Conservation (phyloP, 169 alveolate genomes). For the Plasmodium reichenowi region DNA sequence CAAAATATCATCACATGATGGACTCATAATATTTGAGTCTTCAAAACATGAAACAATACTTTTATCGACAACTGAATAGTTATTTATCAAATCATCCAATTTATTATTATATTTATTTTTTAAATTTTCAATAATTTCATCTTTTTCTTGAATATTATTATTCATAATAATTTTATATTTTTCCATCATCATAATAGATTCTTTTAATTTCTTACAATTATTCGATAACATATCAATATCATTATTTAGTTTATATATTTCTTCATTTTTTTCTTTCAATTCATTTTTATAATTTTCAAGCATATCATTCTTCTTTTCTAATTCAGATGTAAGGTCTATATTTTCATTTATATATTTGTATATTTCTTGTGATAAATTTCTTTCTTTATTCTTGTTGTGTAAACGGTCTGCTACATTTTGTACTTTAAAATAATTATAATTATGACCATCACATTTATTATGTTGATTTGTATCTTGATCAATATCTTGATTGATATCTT, state of each 20-base stretch:
- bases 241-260: constrained; percentile 20
- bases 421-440: no score
- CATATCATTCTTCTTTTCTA: constrained; percentile 51
- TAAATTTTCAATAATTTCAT: constrained; percentile 34
- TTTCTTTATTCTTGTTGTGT: no score
- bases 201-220: constrained; percentile 23
- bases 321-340: constrained; percentile 55
- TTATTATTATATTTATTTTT: constrained; percentile 13
- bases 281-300: constrained; percentile 46
- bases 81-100: constrained; percentile 1
- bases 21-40: not conserved
- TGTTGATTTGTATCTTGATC: no score
- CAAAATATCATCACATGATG: constrained; percentile 11
- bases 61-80: not conserved
- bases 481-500: no score
- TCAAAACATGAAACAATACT: not conserved
- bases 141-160: constrained; percentile 53
- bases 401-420: no score
- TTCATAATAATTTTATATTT: constrained; percentile 24
- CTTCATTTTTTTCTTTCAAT: constrained; percentile 12
- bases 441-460: no score
- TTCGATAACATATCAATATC: not conserved
- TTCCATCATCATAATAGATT: constrained; percentile 42
- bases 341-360: constrained; percentile 58
- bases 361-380: constrained; percentile 17